Evolutionary conservation across 208 protist species (phyloP).

Genomic region (Balamuthia mandrillaris): DNA sequence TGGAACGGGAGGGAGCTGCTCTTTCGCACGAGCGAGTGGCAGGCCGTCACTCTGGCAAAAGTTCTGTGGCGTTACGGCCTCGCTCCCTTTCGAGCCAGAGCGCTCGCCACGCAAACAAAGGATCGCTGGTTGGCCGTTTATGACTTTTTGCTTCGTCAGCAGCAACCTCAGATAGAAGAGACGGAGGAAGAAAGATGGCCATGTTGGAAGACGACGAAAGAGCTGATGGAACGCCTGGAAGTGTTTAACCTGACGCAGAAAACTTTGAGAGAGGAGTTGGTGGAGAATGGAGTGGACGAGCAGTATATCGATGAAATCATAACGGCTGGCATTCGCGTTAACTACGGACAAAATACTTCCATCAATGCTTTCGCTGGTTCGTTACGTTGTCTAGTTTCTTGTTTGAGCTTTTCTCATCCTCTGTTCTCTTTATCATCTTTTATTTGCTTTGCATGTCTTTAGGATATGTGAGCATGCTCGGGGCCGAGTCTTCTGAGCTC

Average conservation of each 20-base stretch:
- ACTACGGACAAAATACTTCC: neutral
- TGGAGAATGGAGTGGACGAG: neutral
- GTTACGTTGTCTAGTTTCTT: too few species aligned
- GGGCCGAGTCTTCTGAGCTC: too few species aligned
- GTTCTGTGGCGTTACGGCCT: neutral
- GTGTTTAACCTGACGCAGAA: neutral
- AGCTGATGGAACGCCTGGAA: neutral
- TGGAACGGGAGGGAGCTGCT: constrained; percentile 6
- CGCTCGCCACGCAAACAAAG: neutral
- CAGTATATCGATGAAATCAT: constrained; percentile 3
- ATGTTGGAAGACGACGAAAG: neutral
- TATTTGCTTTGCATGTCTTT: too few species aligned
- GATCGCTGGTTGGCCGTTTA: neutral
- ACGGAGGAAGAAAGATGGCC: neutral
- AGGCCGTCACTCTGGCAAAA: neutral
- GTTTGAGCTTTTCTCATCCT: too few species aligned
- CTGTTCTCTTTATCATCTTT: too few species aligned
- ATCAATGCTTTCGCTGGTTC: neutral
- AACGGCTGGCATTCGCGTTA: neutral
- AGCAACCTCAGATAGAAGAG: too few species aligned
- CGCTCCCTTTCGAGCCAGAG: neutral
- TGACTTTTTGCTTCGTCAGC: neutral
- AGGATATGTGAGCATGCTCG: too few species aligned
- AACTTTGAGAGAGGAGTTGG: neutral
- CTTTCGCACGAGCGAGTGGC: neutral